A percentile compares a stretch with the other conserved stretches of the same genome.
These are phyloP conservation scores for Fraxinus dipetala DNA, from an alignment of 305 asterid genomes.

Conservation along the genomic window DNA sequence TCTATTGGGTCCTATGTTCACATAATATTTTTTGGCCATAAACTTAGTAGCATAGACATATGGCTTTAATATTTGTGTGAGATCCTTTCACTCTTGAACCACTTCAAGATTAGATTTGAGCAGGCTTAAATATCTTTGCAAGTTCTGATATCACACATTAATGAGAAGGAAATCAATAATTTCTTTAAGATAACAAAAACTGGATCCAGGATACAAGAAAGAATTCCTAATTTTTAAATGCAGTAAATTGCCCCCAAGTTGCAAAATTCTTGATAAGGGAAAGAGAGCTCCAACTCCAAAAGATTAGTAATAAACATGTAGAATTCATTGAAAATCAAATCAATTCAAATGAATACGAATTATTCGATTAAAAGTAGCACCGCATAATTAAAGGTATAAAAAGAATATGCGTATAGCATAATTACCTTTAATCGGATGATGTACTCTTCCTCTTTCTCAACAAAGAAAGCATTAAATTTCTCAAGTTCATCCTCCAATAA, in stretches of 20 bases:
- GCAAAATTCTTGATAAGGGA: neutral
- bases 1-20: neutral
- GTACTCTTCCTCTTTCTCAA: constrained; percentile 85
- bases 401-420: neutral
- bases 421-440: constrained; percentile 77
- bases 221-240: neutral
- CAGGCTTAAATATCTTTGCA: neutral
- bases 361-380: neutral
- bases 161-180: neutral
- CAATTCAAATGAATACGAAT: neutral
- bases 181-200: neutral
- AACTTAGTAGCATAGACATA: no score
- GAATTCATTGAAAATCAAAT: neutral
- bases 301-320: neutral
- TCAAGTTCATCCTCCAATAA: constrained; percentile 85
- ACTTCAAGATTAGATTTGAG: neutral
- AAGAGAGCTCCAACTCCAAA: neutral
- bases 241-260: neutral
- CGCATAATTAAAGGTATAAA: neutral
- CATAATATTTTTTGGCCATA: neutral
- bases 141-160: neutral
- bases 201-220: neutral
- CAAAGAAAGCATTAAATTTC: constrained; percentile 80
- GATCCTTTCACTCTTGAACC: no score
- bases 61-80: no score